Evolutionary conservation across 352 stramenopile genomes (phyloP).

Genomic region (Elongisporangium anandrum): DNA sequence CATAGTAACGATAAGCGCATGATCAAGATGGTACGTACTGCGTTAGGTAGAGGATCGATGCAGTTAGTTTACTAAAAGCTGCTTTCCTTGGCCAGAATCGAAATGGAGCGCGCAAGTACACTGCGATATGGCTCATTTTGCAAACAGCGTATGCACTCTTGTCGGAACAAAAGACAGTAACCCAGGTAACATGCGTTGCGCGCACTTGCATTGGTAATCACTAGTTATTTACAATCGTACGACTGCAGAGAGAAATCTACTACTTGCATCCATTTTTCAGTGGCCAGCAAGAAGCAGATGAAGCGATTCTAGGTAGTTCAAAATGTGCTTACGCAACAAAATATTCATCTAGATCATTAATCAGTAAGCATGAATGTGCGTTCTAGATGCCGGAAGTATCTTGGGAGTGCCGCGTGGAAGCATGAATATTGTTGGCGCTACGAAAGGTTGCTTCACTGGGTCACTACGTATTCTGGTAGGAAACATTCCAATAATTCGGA

Average conservation of each 20-base stretch:
- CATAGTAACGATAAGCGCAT: conserved; percentile 54
- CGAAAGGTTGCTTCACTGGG: conserved; percentile 73
- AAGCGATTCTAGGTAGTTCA: conserved; percentile 69
- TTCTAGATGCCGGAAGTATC: conserved; percentile 63
- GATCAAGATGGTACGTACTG: conserved; percentile 46
- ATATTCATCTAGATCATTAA: not conserved
- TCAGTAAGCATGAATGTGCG: not conserved
- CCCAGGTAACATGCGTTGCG: conserved; percentile 36
- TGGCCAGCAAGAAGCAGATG: conserved; percentile 70
- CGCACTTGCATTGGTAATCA: not conserved
- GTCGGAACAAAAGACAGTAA: conserved; percentile 73
- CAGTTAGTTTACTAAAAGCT: not conserved
- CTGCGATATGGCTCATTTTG: conserved; percentile 75
- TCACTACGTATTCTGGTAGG: conserved; percentile 44
- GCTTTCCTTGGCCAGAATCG: conserved; percentile 33
- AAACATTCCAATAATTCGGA: not conserved
- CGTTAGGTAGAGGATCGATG: not conserved
- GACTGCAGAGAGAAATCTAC: conserved; percentile 68
- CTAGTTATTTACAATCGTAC: conserved; percentile 1
- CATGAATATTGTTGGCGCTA: conserved; percentile 82
- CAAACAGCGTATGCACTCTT: conserved; percentile 72
- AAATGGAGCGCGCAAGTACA: conserved; percentile 72
- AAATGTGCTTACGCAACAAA: not conserved
- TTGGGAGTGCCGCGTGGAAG: conserved; percentile 57
- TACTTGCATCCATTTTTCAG: conserved; percentile 86